phyloP scores from a whole-genome alignment of 2,329 filamentous ascomycete species.

The Harringtonia lauricola region DNA sequence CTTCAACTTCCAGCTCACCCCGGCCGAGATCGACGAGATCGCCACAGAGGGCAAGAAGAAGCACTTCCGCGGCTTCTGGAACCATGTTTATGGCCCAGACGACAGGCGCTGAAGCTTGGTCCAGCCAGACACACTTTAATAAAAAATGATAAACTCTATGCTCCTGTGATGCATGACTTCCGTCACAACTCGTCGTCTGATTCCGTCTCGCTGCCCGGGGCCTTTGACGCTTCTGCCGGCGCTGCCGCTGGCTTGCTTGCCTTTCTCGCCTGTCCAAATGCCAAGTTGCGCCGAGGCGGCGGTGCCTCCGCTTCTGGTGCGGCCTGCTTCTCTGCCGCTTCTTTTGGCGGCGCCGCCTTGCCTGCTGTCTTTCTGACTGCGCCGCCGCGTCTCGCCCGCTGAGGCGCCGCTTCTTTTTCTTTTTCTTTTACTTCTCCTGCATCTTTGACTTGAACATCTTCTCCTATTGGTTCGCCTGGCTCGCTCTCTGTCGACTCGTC shows the following conservation, averaged over 20 bases:
- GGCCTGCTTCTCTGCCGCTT: conserved; percentile 5
- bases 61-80: conserved; percentile 52
- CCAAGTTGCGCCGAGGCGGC: conserved; percentile 16
- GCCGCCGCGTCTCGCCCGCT: background rate
- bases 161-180: too few relatives aligned
- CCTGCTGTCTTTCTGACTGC: background rate
- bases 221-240: too few relatives aligned
- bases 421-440: conserved; percentile 1
- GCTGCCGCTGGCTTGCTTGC: conserved; percentile 5
- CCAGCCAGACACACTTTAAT: too few relatives aligned
- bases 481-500: conserved; percentile 33
- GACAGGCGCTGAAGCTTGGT: conserved; percentile 32
- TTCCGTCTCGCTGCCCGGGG: conserved; percentile 42
- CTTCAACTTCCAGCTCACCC: conserved; percentile 45
- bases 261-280: conserved; percentile 7
- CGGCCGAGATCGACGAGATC: conserved; percentile 47
- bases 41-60: conserved; percentile 44
- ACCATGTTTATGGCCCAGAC: conserved; percentile 35
- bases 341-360: background rate
- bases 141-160: too few relatives aligned
- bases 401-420: background rate
- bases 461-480: conserved; percentile 15
- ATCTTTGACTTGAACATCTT: too few relatives aligned
- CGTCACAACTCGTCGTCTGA: conserved; percentile 44
- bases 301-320: conserved; percentile 10